Percentiles rank a stretch among this genome's conserved stretches.
phyloP scores from a whole-genome alignment of 2,329 filamentous ascomycete species.

The Eutypella sp. region DNA sequence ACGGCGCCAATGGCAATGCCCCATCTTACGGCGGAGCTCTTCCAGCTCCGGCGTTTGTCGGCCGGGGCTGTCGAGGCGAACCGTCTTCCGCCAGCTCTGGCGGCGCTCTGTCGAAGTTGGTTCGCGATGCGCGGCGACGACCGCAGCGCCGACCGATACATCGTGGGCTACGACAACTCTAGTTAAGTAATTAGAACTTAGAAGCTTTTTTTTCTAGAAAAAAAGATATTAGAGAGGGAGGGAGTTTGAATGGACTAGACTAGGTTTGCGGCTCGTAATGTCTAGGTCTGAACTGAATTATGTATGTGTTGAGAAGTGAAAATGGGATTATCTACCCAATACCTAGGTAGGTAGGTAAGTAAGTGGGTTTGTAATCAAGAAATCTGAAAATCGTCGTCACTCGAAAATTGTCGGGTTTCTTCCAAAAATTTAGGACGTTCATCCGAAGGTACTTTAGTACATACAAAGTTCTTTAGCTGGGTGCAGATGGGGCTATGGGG shows the following conservation, averaged over 20 bases:
- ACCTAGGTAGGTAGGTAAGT: too few species aligned
- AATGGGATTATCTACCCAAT: too few species aligned
- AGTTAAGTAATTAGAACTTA: not conserved
- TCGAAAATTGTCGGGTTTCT: not conserved
- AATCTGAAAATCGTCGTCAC: not conserved
- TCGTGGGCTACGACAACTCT: constrained; percentile 26
- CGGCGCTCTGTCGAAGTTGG: constrained; percentile 33
- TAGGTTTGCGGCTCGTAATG: too few species aligned
- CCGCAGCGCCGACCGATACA: constrained; percentile 51
- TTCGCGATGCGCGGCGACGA: constrained; percentile 41
- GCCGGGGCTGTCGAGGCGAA: constrained; percentile 52
- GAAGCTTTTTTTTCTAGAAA: not conserved
- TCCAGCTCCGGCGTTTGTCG: constrained; percentile 74
- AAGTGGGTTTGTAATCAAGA: too few species aligned
- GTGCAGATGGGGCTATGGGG: not conserved
- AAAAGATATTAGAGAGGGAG: too few species aligned
- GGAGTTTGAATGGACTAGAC: too few species aligned
- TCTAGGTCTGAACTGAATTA: too few species aligned
- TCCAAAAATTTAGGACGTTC: not conserved
- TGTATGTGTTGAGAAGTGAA: too few species aligned
- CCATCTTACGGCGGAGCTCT: constrained; percentile 68
- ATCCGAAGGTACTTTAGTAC: too few species aligned
- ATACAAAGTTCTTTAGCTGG: too few species aligned
- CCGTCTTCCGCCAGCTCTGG: constrained; percentile 39
- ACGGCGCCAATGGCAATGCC: constrained; percentile 69